Base-by-base conservation (phyloP, 2,329 filamentous ascomycete genomes). In the Coniochaeta hoffmannii region DNA sequence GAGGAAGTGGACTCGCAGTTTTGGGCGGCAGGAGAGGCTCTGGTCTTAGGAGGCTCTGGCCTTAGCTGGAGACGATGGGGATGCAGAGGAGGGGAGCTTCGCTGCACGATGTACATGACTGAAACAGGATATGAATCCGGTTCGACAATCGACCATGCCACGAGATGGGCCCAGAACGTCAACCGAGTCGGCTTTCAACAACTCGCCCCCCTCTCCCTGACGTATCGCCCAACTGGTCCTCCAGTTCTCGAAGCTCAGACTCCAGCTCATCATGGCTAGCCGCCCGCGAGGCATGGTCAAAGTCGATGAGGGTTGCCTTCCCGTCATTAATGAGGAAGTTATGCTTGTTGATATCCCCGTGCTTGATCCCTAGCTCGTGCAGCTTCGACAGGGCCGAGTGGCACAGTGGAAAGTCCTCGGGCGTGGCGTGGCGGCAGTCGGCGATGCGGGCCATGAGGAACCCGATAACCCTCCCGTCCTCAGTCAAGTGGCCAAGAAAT, bases 31-130 rank as follows among this genome's bases (percentile, higher is more conserved):
- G 54, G 67, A 68, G 55, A 66, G 60, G 28, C 64, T 60, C 35
- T 77, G 79, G 64, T 87, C 82, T 65, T 80, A n/a, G 74, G 7
- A 87, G 68, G 66, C 85, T 84, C 26, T 73, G 76, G n/a, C 83
- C 83, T 10, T 87, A 82, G 49, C 81, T 73, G 0, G 71, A 68
- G 49, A 83, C 61, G 7, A 83, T 73, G 1, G 74, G 68, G 57
- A 86, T 83, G 30, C 69, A 64, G 59, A 76, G 61, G 15, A 74
- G 64, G 24, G 66, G 64, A 1, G 60, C 60, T 8, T 60, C 58
- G 6, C 34, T 17, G n/a, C n/a, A n/a, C n/a, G n/a, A n/a, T n/a
- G n/a, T n/a, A n/a, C n/a, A n/a, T n/a, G n/a, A n/a, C n/a, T n/a
- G n/a, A n/a, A n/a, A n/a, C n/a, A n/a, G n/a, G n/a, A n/a, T n/a